Evolutionary conservation across 1,284 basidiomycete genomes (phyloP), one percentile per base, ranked within the genome.

Genomic region (Ustilago sp.): DNA sequence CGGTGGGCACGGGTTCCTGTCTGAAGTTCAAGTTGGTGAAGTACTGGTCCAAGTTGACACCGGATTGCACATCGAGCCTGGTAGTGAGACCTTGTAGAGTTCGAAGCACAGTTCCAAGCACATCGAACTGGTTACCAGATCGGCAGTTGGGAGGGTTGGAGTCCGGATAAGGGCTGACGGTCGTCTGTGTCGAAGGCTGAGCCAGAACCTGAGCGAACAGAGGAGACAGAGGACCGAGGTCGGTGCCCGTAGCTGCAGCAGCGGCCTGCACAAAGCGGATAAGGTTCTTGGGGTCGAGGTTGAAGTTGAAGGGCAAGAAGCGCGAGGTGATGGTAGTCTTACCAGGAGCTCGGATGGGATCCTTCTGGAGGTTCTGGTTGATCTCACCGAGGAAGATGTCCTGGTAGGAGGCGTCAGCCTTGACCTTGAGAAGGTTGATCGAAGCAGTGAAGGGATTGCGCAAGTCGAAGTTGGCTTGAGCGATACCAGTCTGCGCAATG

Each of bases 381-480:
- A 93, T 85, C 54, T 73, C 75, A 38, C 85, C 86, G 28, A 87
- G 75, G 56, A 78, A 68, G 64, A 86, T 81, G 36, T 77, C 84
- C 28, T 91, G 34, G 84, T 88, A 85, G 5, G 74, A 89, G 0
- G 90, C 92, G 3, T 85, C 88, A 1, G 91, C 90, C 11, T 87
- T 87, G n/a, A 93, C 87, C 63, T 87, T 84, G 38, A 91, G 81
- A 19, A 93, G 84, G 83, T 91, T 92, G 84, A 93, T 90, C 78
- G 90, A 90, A 12, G 92, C 92, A 0, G 91, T 92, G 87, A 93
- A 93, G 2, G 92, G 92, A 80, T 93, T 93, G 15, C 87, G 87
- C 51, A 93, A 87, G 1, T 87, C 75, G 66, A 85, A 83, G 23
- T 75, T 74, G 34, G 76, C 77, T 59, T 70, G 61, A 5, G 82